Conservation (phyloP, 352 stramenopile species). For the Phytophthora foliorum region DNA sequence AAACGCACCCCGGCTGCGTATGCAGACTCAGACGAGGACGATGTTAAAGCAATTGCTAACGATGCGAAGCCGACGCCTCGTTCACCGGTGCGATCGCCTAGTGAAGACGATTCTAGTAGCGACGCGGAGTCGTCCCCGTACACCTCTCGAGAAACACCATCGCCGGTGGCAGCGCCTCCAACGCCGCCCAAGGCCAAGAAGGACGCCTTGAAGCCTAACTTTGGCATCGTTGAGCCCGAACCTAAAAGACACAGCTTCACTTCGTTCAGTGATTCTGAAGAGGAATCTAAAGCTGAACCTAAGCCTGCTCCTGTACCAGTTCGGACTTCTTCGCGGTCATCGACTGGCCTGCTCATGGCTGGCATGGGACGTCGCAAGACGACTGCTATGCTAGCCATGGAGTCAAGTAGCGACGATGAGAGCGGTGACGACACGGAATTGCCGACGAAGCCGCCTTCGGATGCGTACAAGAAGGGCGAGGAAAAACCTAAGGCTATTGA, state of each 20-base stretch:
- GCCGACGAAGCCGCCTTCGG: conserved; percentile 61
- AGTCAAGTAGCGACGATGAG: conserved; percentile 86
- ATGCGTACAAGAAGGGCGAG: conserved; percentile 43
- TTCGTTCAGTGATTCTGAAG: conserved; percentile 89
- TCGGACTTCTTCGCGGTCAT: conserved; percentile 47
- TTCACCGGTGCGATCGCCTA: conserved; percentile 27
- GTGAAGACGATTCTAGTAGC: conserved; percentile 28
- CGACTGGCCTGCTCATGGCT: conserved; percentile 61
- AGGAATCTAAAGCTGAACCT: conserved; percentile 79
- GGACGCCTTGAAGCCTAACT: conserved; percentile 67
- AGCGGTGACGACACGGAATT: conserved; percentile 62
- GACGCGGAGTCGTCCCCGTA: conserved; percentile 24
- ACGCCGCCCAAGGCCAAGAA: conserved; percentile 47
- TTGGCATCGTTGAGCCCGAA: conserved; percentile 68
- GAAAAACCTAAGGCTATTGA: conserved; percentile 40
- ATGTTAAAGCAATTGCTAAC: conserved; percentile 27
- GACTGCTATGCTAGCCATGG: conserved; percentile 70
- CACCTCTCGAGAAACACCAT: conserved; percentile 20
- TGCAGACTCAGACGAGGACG: conserved; percentile 33
- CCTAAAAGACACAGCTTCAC: conserved; percentile 85
- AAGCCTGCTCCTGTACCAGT: conserved; percentile 59
- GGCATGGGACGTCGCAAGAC: conserved; percentile 77
- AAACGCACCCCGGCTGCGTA: conserved; percentile 20
- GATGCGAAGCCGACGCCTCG: conserved; percentile 26
- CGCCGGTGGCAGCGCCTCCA: conserved; percentile 31